These are phyloP conservation scores for Rhododendron griersonianum DNA, from an alignment of 148 eudicot species.

Conservation along the genomic window DNA sequence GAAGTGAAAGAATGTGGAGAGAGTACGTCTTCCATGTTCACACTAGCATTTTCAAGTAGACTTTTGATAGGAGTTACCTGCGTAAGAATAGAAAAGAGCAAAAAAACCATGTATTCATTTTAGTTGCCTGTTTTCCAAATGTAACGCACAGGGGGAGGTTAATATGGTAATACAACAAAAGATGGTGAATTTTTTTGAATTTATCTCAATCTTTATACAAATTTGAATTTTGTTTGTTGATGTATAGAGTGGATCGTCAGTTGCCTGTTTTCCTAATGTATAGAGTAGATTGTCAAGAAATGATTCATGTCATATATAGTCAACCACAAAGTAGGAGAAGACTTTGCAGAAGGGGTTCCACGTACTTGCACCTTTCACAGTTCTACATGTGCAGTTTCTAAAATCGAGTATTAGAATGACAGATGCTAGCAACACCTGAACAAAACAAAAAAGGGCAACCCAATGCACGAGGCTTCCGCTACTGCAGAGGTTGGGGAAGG, in stretches of 20 bases:
- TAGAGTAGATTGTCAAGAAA: not conserved
- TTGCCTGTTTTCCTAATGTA: not conserved
- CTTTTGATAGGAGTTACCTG: conserved; percentile 42
- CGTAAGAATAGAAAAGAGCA: not conserved
- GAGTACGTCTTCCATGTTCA: conserved; percentile 32
- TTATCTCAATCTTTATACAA: not conserved
- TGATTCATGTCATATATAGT: not conserved
- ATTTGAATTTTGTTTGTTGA: not conserved
- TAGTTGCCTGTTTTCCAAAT: not conserved
- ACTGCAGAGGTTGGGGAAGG: not conserved
- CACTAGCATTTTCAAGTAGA: conserved; percentile 26
- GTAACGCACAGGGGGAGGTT: not conserved
- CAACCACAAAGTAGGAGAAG: not conserved
- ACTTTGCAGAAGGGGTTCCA: not conserved
- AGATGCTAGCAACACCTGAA: not conserved
- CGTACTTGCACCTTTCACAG: not conserved
- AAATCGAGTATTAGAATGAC: not conserved
- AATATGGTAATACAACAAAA: not conserved
- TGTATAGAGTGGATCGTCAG: not conserved
- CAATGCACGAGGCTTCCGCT: not conserved
- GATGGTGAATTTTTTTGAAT: not conserved
- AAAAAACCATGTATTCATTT: not conserved
- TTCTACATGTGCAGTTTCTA: not conserved
- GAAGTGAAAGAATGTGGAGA: conserved; percentile 59
- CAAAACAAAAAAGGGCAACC: not conserved